Evolutionary conservation across 495 filamentous ascomycete genomes (phyloP), one percentile per base, ranked within the genome.

Genomic region (Bombardia bombarda): DNA sequence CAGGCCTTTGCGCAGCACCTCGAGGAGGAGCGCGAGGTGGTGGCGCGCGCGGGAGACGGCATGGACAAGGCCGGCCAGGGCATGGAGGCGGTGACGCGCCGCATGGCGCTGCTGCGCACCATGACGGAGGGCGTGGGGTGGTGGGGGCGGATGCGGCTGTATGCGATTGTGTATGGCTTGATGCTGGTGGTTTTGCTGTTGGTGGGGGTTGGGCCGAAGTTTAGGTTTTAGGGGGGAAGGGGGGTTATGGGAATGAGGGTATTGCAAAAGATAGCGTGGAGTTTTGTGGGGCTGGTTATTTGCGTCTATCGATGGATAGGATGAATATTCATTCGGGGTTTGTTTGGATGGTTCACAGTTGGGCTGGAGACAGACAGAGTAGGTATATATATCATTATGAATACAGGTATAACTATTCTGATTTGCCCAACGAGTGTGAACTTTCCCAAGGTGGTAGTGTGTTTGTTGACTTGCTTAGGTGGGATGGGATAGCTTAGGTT

Each of bases 91-190:
- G 83, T 90, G 16, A 75, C 79, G 30, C 69, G 73, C 47, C 64
- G 78, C 44, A 92, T 98, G 82, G 83, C 85, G 0, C 68, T 70
- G 55, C 56, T 95, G 52, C 65, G 74, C 50, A 68, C 73, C 19
- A 82, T 90, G 77, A 86, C 78, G 17, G 89, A 94, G 68, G 88
- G 87, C 8, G 78, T 81, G 57, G 89, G 89, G 1, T 90, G 82
- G 84, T 89, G 77, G 84, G 89, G 84, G 14, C 58, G 89, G 40
- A 77, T 95, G 69, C 69, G 86, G 72, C 68, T 95, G 38, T 94
- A 93, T 73, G 81, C 69, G 12, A 82, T 82, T 72, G 89, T 95
- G 36, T 82, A 79, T 40, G 87, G 78, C 39, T 49, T 95, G 51
- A 87, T 84, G 78, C 55, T 92, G 13, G 60, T 83, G 30, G 75